Evolutionary conservation across 2,329 filamentous ascomycete genomes (phyloP).

Genomic region (Epichloe uncinata): DNA sequence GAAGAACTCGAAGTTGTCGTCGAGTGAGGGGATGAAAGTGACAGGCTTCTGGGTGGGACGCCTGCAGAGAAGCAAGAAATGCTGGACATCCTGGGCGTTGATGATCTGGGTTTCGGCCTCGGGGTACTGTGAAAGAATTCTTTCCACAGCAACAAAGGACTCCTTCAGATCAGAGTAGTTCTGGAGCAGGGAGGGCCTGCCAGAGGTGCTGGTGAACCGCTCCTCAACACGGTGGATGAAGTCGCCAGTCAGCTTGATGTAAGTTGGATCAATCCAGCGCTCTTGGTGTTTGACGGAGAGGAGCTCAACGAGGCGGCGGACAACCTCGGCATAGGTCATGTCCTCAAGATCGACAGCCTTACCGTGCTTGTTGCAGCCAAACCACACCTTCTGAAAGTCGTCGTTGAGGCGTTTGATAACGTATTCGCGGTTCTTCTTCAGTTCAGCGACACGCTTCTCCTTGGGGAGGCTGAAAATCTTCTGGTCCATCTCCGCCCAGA

Average conservation of each 20-base stretch:
- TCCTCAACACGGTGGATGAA: conserved; percentile 96
- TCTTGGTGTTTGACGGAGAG: conserved; percentile 85
- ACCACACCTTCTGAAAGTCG: conserved; percentile 96
- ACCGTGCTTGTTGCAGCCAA: conserved; percentile 70
- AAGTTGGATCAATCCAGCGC: conserved; percentile 82
- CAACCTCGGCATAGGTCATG: conserved; percentile 87
- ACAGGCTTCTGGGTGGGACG: conserved; percentile 90
- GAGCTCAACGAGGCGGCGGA: conserved; percentile 75
- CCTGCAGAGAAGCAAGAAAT: conserved; percentile 88
- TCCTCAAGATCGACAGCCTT: conserved; percentile 80
- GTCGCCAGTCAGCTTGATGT: conserved; percentile 73
- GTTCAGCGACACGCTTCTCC: conserved; percentile 76
- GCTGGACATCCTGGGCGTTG: conserved; percentile 95
- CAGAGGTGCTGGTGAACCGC: conserved; percentile 65
- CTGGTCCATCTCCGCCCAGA: conserved; percentile 98
- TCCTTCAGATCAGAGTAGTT: conserved; percentile 78
- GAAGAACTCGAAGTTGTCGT: conserved; percentile 97
- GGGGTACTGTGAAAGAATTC: conserved; percentile 70
- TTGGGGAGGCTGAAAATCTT: conserved; percentile 96
- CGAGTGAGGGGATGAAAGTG: conserved; percentile 87
- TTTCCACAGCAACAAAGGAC: conserved; percentile 65
- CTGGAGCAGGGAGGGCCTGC: conserved; percentile 72
- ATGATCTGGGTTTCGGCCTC: conserved; percentile 84
- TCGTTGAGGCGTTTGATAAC: conserved; percentile 95
- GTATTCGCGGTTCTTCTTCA: conserved; percentile 78